Evolutionary conservation across 371 early-diverging fungal species (phyloP).

Genomic region (Zopfochytrium polystomum): DNA sequence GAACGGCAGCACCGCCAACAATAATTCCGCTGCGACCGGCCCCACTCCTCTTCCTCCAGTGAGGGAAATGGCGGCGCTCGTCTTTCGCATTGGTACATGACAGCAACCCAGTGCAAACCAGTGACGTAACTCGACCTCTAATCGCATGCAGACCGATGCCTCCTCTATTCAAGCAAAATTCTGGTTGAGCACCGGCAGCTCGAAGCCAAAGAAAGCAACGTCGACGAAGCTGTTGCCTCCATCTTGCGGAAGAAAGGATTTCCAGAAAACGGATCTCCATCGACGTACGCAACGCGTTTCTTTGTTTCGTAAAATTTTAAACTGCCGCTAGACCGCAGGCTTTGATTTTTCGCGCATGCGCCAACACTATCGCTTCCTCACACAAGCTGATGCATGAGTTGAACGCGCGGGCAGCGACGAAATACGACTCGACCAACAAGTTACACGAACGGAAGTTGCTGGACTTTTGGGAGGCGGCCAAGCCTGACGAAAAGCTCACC

Average conservation of each 20-base stretch:
- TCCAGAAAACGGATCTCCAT: constrained; percentile 32
- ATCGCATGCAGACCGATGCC: constrained; percentile 14
- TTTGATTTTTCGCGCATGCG: constrained; percentile 49
- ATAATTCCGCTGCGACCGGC: background rate
- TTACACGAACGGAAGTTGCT: constrained; percentile 65
- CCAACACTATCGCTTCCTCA: constrained; percentile 53
- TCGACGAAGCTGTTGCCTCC: constrained; percentile 38
- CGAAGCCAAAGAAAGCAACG: constrained; percentile 40
- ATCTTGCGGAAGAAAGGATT: constrained; percentile 57
- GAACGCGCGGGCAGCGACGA: constrained; percentile 62
- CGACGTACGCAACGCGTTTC: constrained; percentile 33
- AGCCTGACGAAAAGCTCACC: constrained; percentile 57
- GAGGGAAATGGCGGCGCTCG: constrained; percentile 12
- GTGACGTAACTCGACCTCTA: background rate
- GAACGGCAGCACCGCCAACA: background rate
- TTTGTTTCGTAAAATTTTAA: background rate
- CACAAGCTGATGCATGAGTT: constrained; percentile 58
- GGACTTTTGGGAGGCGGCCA: constrained; percentile 68
- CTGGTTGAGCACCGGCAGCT: constrained; percentile 51
- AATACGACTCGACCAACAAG: constrained; percentile 61
- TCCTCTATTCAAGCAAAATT: constrained; percentile 27
- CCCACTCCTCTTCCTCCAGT: no score
- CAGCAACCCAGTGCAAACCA: constrained; percentile 2
- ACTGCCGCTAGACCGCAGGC: constrained; percentile 52
- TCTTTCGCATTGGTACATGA: constrained; percentile 21